Evolutionary conservation across 1,284 basidiomycete species (phyloP), one percentile per base, ranked within the genome.

Genomic region (Cutaneotrichosporon mucoides): DNA sequence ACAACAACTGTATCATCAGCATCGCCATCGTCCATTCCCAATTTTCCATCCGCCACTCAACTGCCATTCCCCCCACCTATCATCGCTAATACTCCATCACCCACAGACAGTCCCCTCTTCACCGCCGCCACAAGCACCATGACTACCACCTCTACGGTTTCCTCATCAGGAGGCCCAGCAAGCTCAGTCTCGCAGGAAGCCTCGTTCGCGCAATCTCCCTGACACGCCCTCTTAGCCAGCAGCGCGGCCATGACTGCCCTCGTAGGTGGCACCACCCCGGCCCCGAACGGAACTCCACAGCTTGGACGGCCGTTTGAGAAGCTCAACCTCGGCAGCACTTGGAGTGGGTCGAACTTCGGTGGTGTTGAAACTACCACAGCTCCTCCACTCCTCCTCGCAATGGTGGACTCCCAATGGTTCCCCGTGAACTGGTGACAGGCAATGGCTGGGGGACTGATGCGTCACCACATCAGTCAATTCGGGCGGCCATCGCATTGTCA

Each of bases 221-320:
- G 78, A 77, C 68, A 65, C 10, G 56, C 69, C 6, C 64, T 79
- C 1, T 76, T 76, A 1, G 74, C 73, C 0, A 66, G 66, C 3
- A 75, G 75, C 0, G 78, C 77, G n/a, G 76, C 75, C 8, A 77
- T 76, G 2, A 79, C 78, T 1, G 77, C 77, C 0, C 69, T 71
- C 0, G 47, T 77, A 12, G 72, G 77, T n/a, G 55, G 60, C 13
- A 71, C 68, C 3, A 34, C 54, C 8, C 43, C 66, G 50, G 67
- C 68, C 5, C 34, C 59, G 15, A 48, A 66, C 50, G 66, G 57
- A 47, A 72, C 71, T 63, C 75, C 77, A 4, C 72, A 76, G 58
- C 64, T 79, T 3, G 76, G 77, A 5, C 73, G 71, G 15, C 77
- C 76, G 0, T 79, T 79, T 59, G 77, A 77, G 58, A 59, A 68